phyloP scores from a whole-genome alignment of 805 yeast species.

The Lipomyces anomalus region DNA sequence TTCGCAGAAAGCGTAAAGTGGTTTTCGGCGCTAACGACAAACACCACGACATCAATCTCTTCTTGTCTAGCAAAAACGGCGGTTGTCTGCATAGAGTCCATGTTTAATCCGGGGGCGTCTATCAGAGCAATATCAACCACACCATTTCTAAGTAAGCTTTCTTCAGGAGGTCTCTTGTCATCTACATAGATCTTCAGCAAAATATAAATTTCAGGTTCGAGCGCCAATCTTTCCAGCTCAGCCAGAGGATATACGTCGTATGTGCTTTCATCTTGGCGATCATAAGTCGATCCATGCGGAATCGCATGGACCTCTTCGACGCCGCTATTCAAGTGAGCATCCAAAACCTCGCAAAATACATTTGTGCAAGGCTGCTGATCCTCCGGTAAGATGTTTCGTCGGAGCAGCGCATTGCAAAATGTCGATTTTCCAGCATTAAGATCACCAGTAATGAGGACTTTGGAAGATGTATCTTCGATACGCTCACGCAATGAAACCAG shows the following conservation, averaged over 20 bases:
- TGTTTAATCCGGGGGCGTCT: constrained; percentile 95
- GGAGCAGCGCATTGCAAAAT: constrained; percentile 82
- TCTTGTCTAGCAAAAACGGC: constrained; percentile 94
- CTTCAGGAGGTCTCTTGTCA: constrained; percentile 61
- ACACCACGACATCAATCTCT: constrained; percentile 91
- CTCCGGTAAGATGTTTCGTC: constrained; percentile 76
- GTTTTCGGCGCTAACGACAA: constrained; percentile 93
- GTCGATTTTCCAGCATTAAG: constrained; percentile 94
- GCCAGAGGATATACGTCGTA: constrained; percentile 51
- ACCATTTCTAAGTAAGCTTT: constrained; percentile 77
- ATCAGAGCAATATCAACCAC: constrained; percentile 86
- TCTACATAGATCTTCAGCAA: constrained; percentile 75
- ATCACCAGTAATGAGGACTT: constrained; percentile 95
- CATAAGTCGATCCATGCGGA: constrained; percentile 43
- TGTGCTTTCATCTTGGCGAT: constrained; percentile 55
- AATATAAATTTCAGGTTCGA: constrained; percentile 65
- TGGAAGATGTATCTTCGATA: constrained; percentile 85
- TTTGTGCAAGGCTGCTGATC: constrained; percentile 98
- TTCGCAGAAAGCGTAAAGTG: constrained; percentile 91
- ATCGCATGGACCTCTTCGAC: constrained; percentile 93
- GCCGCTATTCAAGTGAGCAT: constrained; percentile 67
- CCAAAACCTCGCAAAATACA: constrained; percentile 91
- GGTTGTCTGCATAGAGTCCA: constrained; percentile 90
- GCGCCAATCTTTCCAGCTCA: constrained; percentile 57
- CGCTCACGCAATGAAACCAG: constrained; percentile 67